Conservation (phyloP, 2,329 filamentous ascomycete genomes). For the Biscogniauxia mediterranea region DNA sequence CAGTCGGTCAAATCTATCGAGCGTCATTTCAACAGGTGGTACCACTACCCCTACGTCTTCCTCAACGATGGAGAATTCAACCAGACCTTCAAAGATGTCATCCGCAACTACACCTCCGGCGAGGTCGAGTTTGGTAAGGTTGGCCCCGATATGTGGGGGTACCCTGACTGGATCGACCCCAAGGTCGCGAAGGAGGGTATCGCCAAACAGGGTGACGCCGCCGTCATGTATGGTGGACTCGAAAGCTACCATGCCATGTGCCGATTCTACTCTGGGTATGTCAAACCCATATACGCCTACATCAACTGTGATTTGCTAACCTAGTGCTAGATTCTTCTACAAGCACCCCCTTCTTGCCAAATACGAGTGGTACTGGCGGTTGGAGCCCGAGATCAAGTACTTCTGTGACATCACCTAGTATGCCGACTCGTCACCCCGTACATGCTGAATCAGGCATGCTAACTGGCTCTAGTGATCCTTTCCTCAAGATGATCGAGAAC, state of each 20-base stretch:
- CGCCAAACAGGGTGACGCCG: conserved; percentile 90
- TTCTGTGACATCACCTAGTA: conserved; percentile 99
- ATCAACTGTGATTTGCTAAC: conserved; percentile 4
- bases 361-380: conserved; percentile 99
- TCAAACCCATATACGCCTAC: conserved; percentile 10
- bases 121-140: conserved; percentile 93
- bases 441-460: conserved; percentile 11
- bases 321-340: conserved; percentile 75
- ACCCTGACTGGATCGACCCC: conserved; percentile 91
- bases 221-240: conserved; percentile 99
- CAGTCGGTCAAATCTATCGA: conserved; percentile 98
- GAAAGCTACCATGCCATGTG: conserved; percentile 99
- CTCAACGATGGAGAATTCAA: conserved; percentile 98
- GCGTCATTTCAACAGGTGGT: conserved; percentile 98
- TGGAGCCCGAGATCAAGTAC: conserved; percentile 99
- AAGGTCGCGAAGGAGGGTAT: conserved; percentile 96
- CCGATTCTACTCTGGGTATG: conserved; percentile 94
- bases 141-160: conserved; percentile 88
- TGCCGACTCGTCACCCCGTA: conserved; percentile 27
- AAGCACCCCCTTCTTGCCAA: conserved; percentile 93
- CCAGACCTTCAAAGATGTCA: conserved; percentile 82
- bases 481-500: conserved; percentile 85
- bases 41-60: conserved; percentile 97
- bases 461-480: conserved; percentile 69
- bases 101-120: conserved; percentile 86